Evolutionary conservation across 495 filamentous ascomycete species (phyloP).

Genomic region (Tricharina praecox): DNA sequence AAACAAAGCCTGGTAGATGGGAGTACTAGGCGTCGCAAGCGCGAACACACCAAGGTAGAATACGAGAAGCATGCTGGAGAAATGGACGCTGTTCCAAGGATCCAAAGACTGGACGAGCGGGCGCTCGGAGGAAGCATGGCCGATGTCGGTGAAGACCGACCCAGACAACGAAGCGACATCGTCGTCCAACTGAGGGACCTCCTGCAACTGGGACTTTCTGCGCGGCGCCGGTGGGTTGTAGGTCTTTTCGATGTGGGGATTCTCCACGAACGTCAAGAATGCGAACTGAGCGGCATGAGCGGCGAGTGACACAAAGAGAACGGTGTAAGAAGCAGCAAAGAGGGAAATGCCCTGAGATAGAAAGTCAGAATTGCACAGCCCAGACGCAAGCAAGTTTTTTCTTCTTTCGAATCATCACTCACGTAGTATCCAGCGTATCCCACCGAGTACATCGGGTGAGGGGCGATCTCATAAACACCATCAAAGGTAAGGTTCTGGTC

Average conservation of each 20-base stretch:
- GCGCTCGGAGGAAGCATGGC: slow-evolving; percentile 13
- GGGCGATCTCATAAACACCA: slow-evolving; percentile 97
- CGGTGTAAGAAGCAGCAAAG: slow-evolving; percentile 93
- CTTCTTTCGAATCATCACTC: slow-evolving; percentile 7
- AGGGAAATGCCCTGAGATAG: slow-evolving; percentile 61
- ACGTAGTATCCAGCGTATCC: slow-evolving; percentile 90
- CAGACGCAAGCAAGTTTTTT: background rate
- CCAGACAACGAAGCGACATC: slow-evolving; percentile 11
- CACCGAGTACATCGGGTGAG: slow-evolving; percentile 98
- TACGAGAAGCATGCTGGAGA: slow-evolving; percentile 56
- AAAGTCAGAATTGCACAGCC: background rate
- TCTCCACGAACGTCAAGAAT: slow-evolving; percentile 79
- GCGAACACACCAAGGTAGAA: slow-evolving; percentile 57
- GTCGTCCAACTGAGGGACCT: background rate
- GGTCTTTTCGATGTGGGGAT: slow-evolving; percentile 94
- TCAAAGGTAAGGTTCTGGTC: slow-evolving; percentile 97
- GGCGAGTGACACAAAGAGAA: slow-evolving; percentile 86
- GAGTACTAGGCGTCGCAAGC: slow-evolving; percentile 58
- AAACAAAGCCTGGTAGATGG: slow-evolving; percentile 57
- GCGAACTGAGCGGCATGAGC: slow-evolving; percentile 90
- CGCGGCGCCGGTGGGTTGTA: slow-evolving; percentile 81
- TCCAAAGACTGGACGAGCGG: slow-evolving; percentile 58
- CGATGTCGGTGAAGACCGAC: slow-evolving; percentile 11
- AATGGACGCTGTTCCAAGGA: slow-evolving; percentile 68
- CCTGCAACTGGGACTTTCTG: slow-evolving; percentile 16